Percentiles rank a stretch among this genome's conserved stretches.
phyloP scores from a whole-genome alignment of 768 basidiomycete species.

The Tremella fuciformis region DNA sequence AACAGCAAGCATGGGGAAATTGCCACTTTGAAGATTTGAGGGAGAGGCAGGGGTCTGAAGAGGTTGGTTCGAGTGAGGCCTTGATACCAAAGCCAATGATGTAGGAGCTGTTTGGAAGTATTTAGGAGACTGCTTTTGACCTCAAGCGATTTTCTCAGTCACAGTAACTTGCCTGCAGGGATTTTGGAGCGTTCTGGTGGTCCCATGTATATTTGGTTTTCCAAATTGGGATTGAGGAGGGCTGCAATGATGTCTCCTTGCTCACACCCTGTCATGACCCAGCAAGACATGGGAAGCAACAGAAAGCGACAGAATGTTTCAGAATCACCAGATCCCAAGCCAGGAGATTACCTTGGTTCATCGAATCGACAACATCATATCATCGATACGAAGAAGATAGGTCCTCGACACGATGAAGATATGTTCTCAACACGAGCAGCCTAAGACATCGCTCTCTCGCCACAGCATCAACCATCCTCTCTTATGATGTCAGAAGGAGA shows the following conservation, averaged over 20 bases:
- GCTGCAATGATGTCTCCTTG: conserved; percentile 22
- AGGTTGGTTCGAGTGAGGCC: not conserved
- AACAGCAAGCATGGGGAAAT: conserved; percentile 8
- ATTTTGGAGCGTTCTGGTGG: conserved; percentile 15
- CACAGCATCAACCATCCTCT: no score
- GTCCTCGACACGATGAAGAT: no score
- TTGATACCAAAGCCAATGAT: conserved; percentile 8
- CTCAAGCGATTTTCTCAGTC: conserved; percentile 14
- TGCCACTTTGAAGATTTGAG: not conserved
- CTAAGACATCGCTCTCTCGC: no score
- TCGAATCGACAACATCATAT: no score
- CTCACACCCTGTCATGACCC: no score
- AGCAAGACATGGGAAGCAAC: no score
- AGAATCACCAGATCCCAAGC: no score
- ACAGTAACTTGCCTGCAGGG: conserved; percentile 6
- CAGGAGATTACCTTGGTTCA: no score
- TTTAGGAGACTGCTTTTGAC: conserved; percentile 13
- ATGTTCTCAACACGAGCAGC: no score
- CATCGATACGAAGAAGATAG: no score
- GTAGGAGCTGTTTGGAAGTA: conserved; percentile 11
- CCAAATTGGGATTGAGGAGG: conserved; percentile 19
- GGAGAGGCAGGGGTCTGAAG: conserved; percentile 17
- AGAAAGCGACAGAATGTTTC: no score
- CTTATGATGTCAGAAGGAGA: no score
- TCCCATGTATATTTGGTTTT: conserved; percentile 7